Conservation (phyloP, 371 early-diverging fungal species). For the Fennellomyces sp. region DNA sequence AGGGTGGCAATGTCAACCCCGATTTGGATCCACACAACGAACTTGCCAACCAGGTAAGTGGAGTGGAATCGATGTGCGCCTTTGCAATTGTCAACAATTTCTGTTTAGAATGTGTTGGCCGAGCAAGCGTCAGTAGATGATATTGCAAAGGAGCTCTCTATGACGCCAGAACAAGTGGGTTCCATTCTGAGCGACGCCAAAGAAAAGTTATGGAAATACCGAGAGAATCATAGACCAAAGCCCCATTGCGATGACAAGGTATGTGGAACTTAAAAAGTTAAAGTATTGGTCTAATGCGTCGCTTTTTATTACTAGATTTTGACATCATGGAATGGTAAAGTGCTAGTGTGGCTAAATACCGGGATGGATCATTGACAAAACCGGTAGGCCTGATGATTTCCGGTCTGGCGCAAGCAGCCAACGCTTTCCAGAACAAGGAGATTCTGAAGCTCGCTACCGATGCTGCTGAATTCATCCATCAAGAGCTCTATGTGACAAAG, state of each 20-base stretch:
- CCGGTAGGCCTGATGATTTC: slow-evolving; percentile 63
- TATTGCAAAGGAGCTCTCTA: slow-evolving; percentile 7
- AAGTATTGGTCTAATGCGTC: not conserved
- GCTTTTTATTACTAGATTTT: slow-evolving; percentile 15
- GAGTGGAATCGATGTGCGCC: too few species aligned
- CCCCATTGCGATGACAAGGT: slow-evolving; percentile 73
- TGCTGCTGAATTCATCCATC: slow-evolving; percentile 56
- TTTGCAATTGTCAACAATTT: too few species aligned
- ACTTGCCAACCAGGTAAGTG: slow-evolving; percentile 50
- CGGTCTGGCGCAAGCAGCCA: slow-evolving; percentile 53
- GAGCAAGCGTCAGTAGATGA: slow-evolving; percentile 6
- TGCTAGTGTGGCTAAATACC: not conserved
- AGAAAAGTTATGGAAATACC: slow-evolving; percentile 45
- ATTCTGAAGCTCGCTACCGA: slow-evolving; percentile 40
- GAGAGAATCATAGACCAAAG: slow-evolving; percentile 51
- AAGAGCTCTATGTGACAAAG: slow-evolving; percentile 40
- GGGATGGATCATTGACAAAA: not conserved
- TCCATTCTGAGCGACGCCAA: slow-evolving; percentile 15
- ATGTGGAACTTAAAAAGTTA: not conserved
- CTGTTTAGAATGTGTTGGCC: slow-evolving; percentile 13
- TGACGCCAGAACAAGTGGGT: not conserved
- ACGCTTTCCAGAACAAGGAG: slow-evolving; percentile 33
- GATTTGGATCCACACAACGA: slow-evolving; percentile 65
- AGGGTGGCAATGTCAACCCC: slow-evolving; percentile 61
- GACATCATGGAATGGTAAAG: slow-evolving; percentile 43